Evolutionary conservation across 768 basidiomycete species (phyloP), one percentile per base, ranked within the genome.

Genomic region (Lepiota brunneoincarnata): DNA sequence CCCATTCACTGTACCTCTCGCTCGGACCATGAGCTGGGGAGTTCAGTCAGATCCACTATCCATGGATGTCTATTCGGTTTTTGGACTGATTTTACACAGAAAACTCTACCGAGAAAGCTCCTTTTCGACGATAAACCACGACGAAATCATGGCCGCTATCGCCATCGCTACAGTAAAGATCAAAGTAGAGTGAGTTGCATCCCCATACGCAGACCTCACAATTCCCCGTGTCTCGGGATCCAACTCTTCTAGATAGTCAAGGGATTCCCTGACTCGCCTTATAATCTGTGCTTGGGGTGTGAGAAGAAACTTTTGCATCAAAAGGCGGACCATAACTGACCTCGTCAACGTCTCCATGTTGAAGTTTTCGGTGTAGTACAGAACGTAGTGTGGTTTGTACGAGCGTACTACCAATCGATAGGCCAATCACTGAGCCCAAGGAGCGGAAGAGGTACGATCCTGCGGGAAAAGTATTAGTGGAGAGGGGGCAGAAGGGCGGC

Each of bases 391-490:
- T 73, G 37, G 72, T 67, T 62, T 86, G 83, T 0, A 82, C 67
- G n/a, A 86, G 60, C 0, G 83, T 79, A 49, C 81, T 83, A 3
- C 79, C 79, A 0, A 81, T 64, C 0, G 83, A 82, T 1, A 86
- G 60, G 1, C 82, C 81, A 20, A 84, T 66, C 6, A 86, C 81
- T 1, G 75, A 76, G 2, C 84, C 84, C 11, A 86, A 63, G 2
- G 83, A 84, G 34, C 84, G 80, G 72, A 86, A 86, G 34, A 87
- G 81, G 63, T 84, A 85, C 0, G 82, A 84, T 1, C 81, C 84
- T 83, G 46, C 10, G 28, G 21, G n/a, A 24, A 12, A 37, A 41
- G 6, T 31, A n/a, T 51, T 7, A 41, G 40, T 11, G 7, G n/a
- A 9, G 42, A 28, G 10, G 51, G 3, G 12, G 23, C 34, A 12